Conservation (phyloP, 805 yeast genomes). For the Wickerhamiella alocasiicola region DNA sequence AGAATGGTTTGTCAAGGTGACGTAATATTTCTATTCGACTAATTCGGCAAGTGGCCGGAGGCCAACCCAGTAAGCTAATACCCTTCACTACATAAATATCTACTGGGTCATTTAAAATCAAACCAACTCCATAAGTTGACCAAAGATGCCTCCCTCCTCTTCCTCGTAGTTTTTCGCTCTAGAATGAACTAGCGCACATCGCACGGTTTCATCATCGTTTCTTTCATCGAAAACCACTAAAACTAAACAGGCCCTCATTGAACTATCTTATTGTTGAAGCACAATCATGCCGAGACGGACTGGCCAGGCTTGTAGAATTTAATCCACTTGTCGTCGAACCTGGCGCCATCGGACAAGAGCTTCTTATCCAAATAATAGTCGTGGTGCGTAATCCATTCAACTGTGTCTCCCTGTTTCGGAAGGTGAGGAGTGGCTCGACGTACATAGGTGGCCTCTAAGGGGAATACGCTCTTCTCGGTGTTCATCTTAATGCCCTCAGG, state of each 20-base stretch:
- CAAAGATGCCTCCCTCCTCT: too few relatives aligned
- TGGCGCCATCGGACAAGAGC: background rate
- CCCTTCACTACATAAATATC: conserved; percentile 2
- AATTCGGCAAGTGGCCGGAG: background rate
- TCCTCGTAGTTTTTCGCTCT: too few relatives aligned
- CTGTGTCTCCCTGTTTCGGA: background rate
- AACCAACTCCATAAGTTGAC: too few relatives aligned
- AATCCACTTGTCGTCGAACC: conserved; percentile 1
- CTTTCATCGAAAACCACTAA: too few relatives aligned
- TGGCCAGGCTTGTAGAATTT: too few relatives aligned
- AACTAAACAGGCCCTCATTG: too few relatives aligned
- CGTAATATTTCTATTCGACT: too few relatives aligned
- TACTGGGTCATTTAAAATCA: background rate
- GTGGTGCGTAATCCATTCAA: conserved; percentile 4
- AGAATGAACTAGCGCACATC: too few relatives aligned
- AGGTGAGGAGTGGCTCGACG: background rate
- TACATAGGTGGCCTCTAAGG: conserved; percentile 4
- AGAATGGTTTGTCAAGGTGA: too few relatives aligned
- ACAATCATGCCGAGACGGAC: too few relatives aligned
- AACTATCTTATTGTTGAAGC: too few relatives aligned
- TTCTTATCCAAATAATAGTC: background rate
- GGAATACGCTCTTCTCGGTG: background rate
- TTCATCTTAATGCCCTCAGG: background rate
- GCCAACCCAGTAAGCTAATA: conserved; percentile 1
- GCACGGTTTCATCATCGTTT: too few relatives aligned